Evolutionary conservation across 164 flowering plant genomes (phyloP), one percentile per base, ranked within the genome.

Genomic region (Magnolia changhungtana): DNA sequence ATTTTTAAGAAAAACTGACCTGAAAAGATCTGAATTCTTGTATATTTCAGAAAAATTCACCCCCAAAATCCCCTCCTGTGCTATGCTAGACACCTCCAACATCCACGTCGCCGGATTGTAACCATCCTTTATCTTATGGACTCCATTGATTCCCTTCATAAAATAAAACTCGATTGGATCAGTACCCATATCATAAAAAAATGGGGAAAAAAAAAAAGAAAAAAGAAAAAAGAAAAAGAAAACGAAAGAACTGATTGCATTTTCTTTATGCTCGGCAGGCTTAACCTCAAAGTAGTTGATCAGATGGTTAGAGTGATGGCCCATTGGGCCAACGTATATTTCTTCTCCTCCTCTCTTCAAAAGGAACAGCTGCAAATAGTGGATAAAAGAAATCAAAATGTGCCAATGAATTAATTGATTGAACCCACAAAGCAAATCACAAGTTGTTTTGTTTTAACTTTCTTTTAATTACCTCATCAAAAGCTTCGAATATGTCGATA

Each of bases 101-200:
- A 86, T 83, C 88, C 88, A 84, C 14, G 88, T 84, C 59, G 88
- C 88, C 0, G 87, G 88, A 71, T 86, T 86, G 67, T 84, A 84
- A 23, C 87, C 82, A 24, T 83, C 87, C 51, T 71, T 83, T 50
- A 84, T 86, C 68, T 77, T 86, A 64, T 69, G 55, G 24, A 86
- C 82, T 74, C 88, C 88, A 63, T 77, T 50, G 63, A 84, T 71
- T 63, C 72, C 81, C 87, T 86, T 72, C 19, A 80, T 1, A 75
- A 71, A 61, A 67, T 64, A 72, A 37, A 29, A 74, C 10, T 13
- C 13, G 63, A 27, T 24, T 29, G 7, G 11, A 71, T 71, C 20
- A 76, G 58, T 63, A 31, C 29, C 71, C 50, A 37, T 23, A 73
- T 10, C 18, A 31, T 8, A 50, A 6, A 10, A 73, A 63, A 52